phyloP scores from a whole-genome alignment of 768 basidiomycete genomes.

The Coprinopsis marcescibilis region DNA sequence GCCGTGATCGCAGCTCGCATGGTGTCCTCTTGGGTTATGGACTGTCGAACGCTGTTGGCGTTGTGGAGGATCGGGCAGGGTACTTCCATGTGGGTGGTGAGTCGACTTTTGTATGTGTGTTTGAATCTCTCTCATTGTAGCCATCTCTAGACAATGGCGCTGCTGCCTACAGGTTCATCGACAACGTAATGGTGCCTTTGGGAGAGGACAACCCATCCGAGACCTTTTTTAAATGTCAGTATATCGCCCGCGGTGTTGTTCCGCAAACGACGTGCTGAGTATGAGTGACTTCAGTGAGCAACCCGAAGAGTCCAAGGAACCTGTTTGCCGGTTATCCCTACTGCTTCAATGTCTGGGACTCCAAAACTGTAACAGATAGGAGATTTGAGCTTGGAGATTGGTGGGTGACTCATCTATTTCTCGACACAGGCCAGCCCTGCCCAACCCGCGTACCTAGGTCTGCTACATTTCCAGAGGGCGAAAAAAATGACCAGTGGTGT shows the following conservation, averaged over 20 bases:
- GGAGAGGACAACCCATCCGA: constrained; percentile 15
- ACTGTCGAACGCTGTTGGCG: constrained; percentile 11
- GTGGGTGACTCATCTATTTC: constrained; percentile 5
- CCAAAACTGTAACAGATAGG: constrained; percentile 4
- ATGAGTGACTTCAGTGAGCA: constrained; percentile 6
- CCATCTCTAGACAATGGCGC: constrained; percentile 11
- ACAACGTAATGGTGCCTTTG: constrained; percentile 3
- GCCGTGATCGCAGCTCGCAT: not conserved
- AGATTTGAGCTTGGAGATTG: constrained; percentile 10
- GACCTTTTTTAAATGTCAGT: constrained; percentile 8
- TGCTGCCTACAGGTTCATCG: constrained; percentile 2
- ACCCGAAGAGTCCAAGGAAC: constrained; percentile 1
- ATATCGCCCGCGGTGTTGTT: not conserved
- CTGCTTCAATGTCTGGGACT: constrained; percentile 12
- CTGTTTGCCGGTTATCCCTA: constrained; percentile 13
- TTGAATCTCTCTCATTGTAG: not conserved
- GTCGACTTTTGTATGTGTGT: not conserved
- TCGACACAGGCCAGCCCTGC: not conserved
- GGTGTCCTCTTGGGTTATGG: constrained; percentile 1
- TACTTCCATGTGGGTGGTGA: constrained; percentile 3
- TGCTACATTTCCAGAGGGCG: not conserved
- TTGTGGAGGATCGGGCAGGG: constrained; percentile 11
- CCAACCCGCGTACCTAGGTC: not conserved
- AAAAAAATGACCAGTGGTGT: constrained; percentile 7
- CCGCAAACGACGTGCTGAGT: not conserved